Evolutionary conservation across 345 rosid genomes (phyloP).

Genomic region (Eucalyptus caleyi): DNA sequence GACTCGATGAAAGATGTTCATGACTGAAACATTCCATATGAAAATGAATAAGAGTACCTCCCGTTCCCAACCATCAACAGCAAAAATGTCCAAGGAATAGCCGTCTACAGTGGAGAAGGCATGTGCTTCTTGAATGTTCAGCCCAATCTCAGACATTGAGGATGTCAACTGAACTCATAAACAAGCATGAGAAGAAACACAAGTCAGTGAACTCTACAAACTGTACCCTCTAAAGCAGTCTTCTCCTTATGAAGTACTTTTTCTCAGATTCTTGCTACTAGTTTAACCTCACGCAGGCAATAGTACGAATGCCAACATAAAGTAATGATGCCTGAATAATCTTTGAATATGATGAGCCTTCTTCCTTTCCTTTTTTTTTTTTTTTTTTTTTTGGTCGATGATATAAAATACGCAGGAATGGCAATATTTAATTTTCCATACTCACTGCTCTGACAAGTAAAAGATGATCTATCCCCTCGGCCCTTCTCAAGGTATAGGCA

Average conservation of each 20-base stretch:
- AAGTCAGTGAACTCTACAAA: neutral
- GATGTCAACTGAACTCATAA: slow-evolving; percentile 63
- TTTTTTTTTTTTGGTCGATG: neutral
- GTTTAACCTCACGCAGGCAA: neutral
- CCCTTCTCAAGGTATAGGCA: neutral
- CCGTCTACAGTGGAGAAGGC: slow-evolving; percentile 92
- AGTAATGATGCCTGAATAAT: neutral
- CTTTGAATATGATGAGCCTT: neutral
- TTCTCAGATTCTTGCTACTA: neutral
- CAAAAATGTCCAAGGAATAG: slow-evolving; percentile 88
- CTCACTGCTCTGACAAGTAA: neutral
- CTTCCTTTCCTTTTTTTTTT: neutral
- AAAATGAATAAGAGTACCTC: slow-evolving; percentile 38
- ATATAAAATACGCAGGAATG: neutral
- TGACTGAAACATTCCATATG: neutral
- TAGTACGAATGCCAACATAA: neutral
- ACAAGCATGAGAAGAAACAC: neutral
- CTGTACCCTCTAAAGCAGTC: neutral
- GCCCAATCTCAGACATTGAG: slow-evolving; percentile 74
- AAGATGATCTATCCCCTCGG: neutral
- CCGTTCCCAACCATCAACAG: slow-evolving; percentile 91
- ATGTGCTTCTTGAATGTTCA: slow-evolving; percentile 97
- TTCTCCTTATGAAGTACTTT: neutral
- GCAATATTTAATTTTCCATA: neutral
- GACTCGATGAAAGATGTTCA: neutral